Base-by-base conservation (phyloP, 2,329 filamentous ascomycete genomes). In the Monosporascus sp. region DNA sequence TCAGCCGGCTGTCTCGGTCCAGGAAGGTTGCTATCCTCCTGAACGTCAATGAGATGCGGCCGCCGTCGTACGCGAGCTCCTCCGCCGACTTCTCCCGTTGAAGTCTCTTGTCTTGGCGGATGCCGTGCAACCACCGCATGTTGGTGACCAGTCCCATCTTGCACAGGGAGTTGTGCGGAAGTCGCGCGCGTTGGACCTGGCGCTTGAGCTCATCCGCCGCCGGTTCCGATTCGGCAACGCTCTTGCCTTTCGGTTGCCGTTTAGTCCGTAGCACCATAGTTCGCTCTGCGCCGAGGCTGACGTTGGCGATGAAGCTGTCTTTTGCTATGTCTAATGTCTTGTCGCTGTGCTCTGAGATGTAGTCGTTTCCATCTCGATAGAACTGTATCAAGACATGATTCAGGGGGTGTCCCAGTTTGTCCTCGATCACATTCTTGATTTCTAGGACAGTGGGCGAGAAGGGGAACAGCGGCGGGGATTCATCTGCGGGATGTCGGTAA, bases 331-430 rank as follows among this genome's bases (percentile, higher is more conserved):
- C 94, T 24, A 99, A 76, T 0, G 93, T 96, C 72, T 99, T 99
- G 68, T 99, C 94, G 39, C 90, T 95, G 66, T 99, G 94, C 67
- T 99, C 94, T 1, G 90, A 94, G 57, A 99, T 99, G 67, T 90
- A 90, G 70, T 99, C 94, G 47, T 83, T 84, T 3, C 93, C 90
- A 60, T 81, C 80, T n/a, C 94, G 89, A 65, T 99, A 99, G 53
- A 91, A 82, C 65, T 99, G 94, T 46, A 99, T 95, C 47, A 99
- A 74, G 1, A 86, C 92, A 67, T 99, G 94, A 64, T 99, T 99
- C 43, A 99, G 72, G 1, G 82, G 74, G 63, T 97, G 94, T 0
- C 89, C 87, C 1, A 96, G 78, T 17, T 82, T 75, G 52, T 80
- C 76, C 68, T 96, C 90, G 0, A 90, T 86, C 51, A 80, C 79